Base-by-base conservation (phyloP, 495 filamentous ascomycete species). In the Penicillium cosmopolitanum region DNA sequence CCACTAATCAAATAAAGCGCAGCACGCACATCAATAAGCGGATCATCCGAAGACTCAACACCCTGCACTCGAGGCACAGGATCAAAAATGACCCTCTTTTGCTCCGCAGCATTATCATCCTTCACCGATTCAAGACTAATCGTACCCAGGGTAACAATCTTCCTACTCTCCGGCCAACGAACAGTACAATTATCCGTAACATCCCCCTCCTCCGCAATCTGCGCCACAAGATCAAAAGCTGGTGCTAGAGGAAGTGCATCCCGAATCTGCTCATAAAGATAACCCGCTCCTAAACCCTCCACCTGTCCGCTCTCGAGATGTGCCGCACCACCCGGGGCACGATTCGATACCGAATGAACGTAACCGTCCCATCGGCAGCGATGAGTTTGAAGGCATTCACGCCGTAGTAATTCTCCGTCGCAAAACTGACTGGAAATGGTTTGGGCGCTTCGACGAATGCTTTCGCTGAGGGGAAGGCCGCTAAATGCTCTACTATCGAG, bases 21-120 rank as follows among this genome's bases (percentile, higher is more conserved):
- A 25, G 46, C 46, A 8, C 46, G 46, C 9, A 48, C 46, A 48
- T 48, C 46, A 48, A 48, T 28, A 48, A 48, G 46, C 46, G 46
- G 46, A 31, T 48, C 46, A 48, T 48, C 46, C 3, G 46, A 48
- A 48, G 46, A 19, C 21, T 48, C 46, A 48, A 48, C n/a, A 23
- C 46, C 46, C 19, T 25, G 18, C 2, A 48, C 46, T 28, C 46
- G 8, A 1, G 46, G 46, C 46, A 48, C 46, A 28, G 46, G 46
- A 28, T 48, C 46, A 48, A 25, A 48, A 48, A 48, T 48, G 31
- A 48, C n/a, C 21, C 10, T 48, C 21, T 48, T 48, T 21, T 48
- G 46, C 46, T 25, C 46, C 2, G 18, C 46, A 3, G 6, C 46
- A 48, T 48, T 48, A 25, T 48, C 46, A 11, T 28, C 21, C 21